Evolutionary conservation across 441 rosid species (phyloP).

Genomic region (Monsonia emarginata): DNA sequence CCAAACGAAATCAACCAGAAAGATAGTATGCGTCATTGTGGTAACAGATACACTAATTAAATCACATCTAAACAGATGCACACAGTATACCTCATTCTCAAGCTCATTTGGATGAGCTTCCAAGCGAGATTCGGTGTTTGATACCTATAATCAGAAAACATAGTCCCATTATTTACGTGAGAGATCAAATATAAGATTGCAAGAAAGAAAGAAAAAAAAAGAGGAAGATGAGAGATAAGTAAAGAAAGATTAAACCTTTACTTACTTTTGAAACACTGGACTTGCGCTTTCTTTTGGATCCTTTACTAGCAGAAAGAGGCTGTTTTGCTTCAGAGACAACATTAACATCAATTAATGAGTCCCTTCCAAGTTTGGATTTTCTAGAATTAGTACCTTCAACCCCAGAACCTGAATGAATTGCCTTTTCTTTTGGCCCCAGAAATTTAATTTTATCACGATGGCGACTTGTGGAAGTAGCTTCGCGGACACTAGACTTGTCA

Average conservation of each 20-base stretch:
- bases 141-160: neutral
- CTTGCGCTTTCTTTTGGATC: slow-evolving; percentile 46
- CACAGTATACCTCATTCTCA: slow-evolving; percentile 36
- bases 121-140: slow-evolving; percentile 25
- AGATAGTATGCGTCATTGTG: neutral
- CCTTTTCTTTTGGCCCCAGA: slow-evolving; percentile 36
- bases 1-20: neutral
- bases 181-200: neutral
- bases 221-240: slow-evolving; percentile 9
- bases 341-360: slow-evolving; percentile 23
- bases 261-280: slow-evolving; percentile 34
- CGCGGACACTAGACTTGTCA: slow-evolving; percentile 38
- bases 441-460: slow-evolving; percentile 31
- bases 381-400: slow-evolving; percentile 32
- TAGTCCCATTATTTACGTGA: neutral
- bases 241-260: neutral
- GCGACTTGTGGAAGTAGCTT: slow-evolving; percentile 36
- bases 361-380: slow-evolving; percentile 46
- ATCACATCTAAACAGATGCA: neutral
- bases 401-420: slow-evolving; percentile 20
- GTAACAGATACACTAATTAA: neutral
- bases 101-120: slow-evolving; percentile 28
- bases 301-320: slow-evolving; percentile 27
- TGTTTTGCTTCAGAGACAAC: slow-evolving; percentile 32
- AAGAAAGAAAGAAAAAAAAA: slow-evolving; percentile 4